Base-by-base conservation (phyloP, 176 grass and related monocot genomes). In the Chloris gayana region DNA sequence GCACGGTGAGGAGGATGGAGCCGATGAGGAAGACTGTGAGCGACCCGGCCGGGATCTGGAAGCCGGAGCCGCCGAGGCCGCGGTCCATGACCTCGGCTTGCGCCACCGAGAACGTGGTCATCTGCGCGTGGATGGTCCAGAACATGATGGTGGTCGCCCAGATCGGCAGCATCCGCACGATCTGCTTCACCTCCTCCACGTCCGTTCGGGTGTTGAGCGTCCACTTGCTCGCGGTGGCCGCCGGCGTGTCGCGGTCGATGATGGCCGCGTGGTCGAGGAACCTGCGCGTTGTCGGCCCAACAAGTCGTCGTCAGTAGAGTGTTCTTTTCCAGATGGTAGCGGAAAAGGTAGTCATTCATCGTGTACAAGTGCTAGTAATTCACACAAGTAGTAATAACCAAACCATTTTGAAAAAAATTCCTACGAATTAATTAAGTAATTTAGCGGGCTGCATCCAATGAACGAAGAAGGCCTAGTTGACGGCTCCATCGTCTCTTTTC, bases 71-170 rank as follows among this genome's bases (percentile, higher is more conserved):
- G 11, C 84, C 96, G 70, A 99, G 8, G 85, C 51, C 69, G 17
- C 96, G 90, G 84, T 99, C 73, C 96, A 99, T 95, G 30, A 72
- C 53, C 63, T 80, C 53, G 0, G 96, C 96, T 68, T 99, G 96
- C 5, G 91, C 90, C 11, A 99, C 96, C 21, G 93, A 81, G 84
- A 99, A 99, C 41, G 92, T 99, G 41, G 88, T 93, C 92, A 99
- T 95, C 86, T 99, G 96, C 7, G 96, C 96, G 73, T 95, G 88
- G 79, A 99, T 79, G 0, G 92, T 95, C 92, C 96, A 99, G 84
- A 99, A 99, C 79, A 95, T 80, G 79, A 93, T 90, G 29, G 91
- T 93, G 15, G 91, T 93, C 9, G 79, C 91, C 91, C 88, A 94
- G 30, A 85, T 94, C 4, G 91, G 91, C 0, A 94, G 88, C 91